These are phyloP conservation scores for Lolium rigidum DNA, from an alignment of 176 grass and related monocot genomes.

Conservation along the genomic window DNA sequence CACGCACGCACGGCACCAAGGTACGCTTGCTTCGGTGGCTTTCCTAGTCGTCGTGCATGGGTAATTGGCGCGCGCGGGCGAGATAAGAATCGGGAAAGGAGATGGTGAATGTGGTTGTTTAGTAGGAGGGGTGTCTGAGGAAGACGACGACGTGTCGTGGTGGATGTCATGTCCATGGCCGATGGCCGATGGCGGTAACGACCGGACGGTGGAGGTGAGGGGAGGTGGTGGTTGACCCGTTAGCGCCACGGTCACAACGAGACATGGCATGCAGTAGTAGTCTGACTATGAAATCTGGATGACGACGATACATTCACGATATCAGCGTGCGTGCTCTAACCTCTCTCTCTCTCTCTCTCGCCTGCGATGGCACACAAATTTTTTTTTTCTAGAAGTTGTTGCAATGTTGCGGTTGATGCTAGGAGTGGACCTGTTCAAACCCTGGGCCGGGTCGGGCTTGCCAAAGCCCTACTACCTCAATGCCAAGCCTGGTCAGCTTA, in stretches of 20 bases:
- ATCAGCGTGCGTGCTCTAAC: not conserved
- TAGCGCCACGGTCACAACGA: constrained; percentile 8
- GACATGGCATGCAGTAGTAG: not conserved
- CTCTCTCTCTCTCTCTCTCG: not conserved
- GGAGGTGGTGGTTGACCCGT: constrained; percentile 38
- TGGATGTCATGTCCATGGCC: constrained; percentile 44
- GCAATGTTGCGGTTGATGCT: not conserved
- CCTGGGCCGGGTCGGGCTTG: not conserved
- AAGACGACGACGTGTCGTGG: constrained; percentile 4
- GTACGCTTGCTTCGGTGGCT: constrained; percentile 25
- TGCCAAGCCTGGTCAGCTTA: not conserved
- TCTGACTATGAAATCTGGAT: not conserved
- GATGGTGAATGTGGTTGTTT: constrained; percentile 1
- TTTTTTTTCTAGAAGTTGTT: not conserved
- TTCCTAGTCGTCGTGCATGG: constrained; percentile 4
- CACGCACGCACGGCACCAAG: constrained; percentile 6
- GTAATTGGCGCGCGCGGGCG: not conserved
- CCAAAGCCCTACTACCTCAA: not conserved
- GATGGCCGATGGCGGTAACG: constrained; percentile 26
- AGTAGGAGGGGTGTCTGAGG: not conserved
- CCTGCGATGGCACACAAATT: not conserved
- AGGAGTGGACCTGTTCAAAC: not conserved
- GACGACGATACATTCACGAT: not conserved
- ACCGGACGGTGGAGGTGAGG: not conserved
- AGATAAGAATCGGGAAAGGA: not conserved